Conservation (phyloP, 139 green algal genomes). For the Medakamo hakoo region DNA sequence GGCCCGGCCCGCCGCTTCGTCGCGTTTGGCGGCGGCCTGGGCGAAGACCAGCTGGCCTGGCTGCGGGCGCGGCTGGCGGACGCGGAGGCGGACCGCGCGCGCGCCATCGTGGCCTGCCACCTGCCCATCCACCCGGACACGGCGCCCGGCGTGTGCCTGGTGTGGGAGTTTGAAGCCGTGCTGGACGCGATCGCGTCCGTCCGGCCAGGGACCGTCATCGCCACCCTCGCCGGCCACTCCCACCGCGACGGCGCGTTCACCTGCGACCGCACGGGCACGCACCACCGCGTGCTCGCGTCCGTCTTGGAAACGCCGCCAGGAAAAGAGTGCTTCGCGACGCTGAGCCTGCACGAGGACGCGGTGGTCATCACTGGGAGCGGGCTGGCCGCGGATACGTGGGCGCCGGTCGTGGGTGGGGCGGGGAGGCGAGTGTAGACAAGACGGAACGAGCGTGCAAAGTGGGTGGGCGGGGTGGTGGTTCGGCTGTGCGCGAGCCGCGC, state of each 20-base stretch:
- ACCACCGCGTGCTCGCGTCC: constrained; percentile 41
- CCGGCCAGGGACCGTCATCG: constrained; percentile 21
- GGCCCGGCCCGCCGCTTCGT: constrained; percentile 52
- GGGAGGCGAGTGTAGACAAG: too few species aligned
- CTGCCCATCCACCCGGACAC: constrained; percentile 26
- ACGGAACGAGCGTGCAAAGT: too few species aligned
- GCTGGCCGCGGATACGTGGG: neutral
- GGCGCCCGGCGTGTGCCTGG: constrained; percentile 27
- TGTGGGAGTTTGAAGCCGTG: constrained; percentile 57
- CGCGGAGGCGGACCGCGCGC: constrained; percentile 12
- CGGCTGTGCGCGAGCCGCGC: too few species aligned
- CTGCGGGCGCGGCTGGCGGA: constrained; percentile 25
- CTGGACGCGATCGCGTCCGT: neutral
- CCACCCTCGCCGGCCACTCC: constrained; percentile 43
- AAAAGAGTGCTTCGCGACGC: neutral
- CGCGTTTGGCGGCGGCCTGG: constrained; percentile 56
- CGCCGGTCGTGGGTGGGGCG: too few species aligned
- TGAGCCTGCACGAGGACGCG: neutral
- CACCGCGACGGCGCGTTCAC: constrained; percentile 22
- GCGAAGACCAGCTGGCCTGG: constrained; percentile 55
- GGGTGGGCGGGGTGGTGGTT: too few species aligned
- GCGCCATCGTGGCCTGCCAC: constrained; percentile 32
- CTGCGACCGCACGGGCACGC: constrained; percentile 31
- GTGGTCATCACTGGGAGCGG: neutral
- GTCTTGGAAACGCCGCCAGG: constrained; percentile 48